Base-by-base conservation (phyloP, 106 monocot species). In the Acorus calamus region DNA sequence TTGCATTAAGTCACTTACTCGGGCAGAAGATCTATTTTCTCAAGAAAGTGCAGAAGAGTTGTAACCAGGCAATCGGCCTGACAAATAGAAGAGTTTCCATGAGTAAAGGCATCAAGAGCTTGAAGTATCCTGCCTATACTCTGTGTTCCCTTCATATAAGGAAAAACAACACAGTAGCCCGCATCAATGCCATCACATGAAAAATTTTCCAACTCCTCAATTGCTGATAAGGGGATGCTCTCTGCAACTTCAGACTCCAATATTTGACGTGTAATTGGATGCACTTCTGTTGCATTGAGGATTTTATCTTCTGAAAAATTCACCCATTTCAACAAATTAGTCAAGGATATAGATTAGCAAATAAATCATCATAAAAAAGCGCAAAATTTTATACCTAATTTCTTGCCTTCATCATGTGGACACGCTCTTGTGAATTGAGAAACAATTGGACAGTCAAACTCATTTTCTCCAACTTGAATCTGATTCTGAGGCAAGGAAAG, bases 1-100 rank as follows among this genome's bases (percentile, higher is more conserved):
- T 44, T 49, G 28, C 1, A 7, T 49, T n/a, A 42, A 54, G 62
- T 49, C 9, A 81, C 91, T 76, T 85, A 98, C 96, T 83, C 69
- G 47, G 81, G 47, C 67, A 54, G 71, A 63, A 96, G 74, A 57
- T 77, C 80, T 63, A 61, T 5, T 49, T 81, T 62, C 11, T 48
- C 55, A 52, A 81, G 65, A 67, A 56, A 47, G 69, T 44, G 73
- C n/a, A 81, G 66, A 42, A 83, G 49, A 55, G 62, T 49, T 44
- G 58, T 13, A 66, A 78, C 9, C 56, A 76, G 7, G 54, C 42
- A 59, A 53, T 51, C 67, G 41, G 14, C 6, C 8, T 69, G 56
- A 50, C 68, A 59, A 67, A 11, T 12, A 53, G 44, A 49, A 6
- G 48, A 62, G 8, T 58, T 69, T 56, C 77, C 62, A 60, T 11